A percentile compares a stretch with the other conserved stretches of the same genome.
These are phyloP conservation scores for Tricholoma hemisulphureum DNA, from an alignment of 768 basidiomycete genomes.

Conservation along the genomic window DNA sequence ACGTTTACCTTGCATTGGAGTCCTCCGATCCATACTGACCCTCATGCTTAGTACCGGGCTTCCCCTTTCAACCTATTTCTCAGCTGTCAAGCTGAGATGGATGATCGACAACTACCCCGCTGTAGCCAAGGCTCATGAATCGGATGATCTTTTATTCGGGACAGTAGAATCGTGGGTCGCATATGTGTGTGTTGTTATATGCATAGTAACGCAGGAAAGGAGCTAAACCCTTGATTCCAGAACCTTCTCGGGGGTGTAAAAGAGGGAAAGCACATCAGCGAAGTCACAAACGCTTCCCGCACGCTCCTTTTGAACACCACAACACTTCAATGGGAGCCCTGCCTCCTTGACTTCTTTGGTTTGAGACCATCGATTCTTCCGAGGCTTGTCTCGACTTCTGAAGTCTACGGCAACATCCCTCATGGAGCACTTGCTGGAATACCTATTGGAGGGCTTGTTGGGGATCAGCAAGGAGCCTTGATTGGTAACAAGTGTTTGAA, in stretches of 20 bases:
- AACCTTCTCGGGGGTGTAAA: slow-evolving; percentile 80
- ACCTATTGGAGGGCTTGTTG: slow-evolving; percentile 88
- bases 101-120: slow-evolving; percentile 86
- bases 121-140: slow-evolving; percentile 74
- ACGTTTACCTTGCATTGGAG: slow-evolving; percentile 25
- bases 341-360: slow-evolving; percentile 84
- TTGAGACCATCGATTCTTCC: slow-evolving; percentile 78
- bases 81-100: slow-evolving; percentile 94
- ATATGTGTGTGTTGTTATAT: slow-evolving; percentile 53
- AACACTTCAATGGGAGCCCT: slow-evolving; percentile 80
- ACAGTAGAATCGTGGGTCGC: slow-evolving; percentile 97
- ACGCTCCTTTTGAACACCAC: slow-evolving; percentile 87
- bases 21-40: background rate
- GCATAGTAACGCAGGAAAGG: slow-evolving; percentile 2
- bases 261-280: slow-evolving; percentile 76
- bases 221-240: slow-evolving; percentile 35
- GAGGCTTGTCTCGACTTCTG: slow-evolving; percentile 84
- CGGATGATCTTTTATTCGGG: slow-evolving; percentile 83
- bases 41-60: slow-evolving; percentile 70
- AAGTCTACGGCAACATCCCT: slow-evolving; percentile 82
- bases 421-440: slow-evolving; percentile 68
- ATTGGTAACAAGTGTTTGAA: slow-evolving; percentile 93
- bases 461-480: slow-evolving; percentile 97
- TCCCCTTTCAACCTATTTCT: slow-evolving; percentile 97
- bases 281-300: slow-evolving; percentile 95